Percentiles rank a stretch among this genome's conserved stretches.
phyloP scores from a whole-genome alignment of 192 early-diverging fungal genomes.

The Kappamyces sp. region DNA sequence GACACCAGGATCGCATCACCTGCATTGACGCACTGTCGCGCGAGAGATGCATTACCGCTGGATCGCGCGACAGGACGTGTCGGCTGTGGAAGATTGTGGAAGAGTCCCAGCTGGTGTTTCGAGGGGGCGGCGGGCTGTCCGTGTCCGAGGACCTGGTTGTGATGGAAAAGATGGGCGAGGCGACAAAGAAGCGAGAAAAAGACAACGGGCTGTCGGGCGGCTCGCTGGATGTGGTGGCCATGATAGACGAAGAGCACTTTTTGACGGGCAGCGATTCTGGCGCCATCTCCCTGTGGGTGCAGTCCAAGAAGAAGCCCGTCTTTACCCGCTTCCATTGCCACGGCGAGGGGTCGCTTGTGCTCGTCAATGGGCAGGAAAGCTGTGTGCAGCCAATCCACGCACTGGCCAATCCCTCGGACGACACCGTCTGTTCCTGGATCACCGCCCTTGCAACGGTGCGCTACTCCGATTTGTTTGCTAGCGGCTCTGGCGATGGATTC shows the following conservation, averaged over 20 bases:
- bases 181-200: conserved; percentile 30
- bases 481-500: conserved; percentile 80
- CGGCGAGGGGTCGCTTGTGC: conserved; percentile 33
- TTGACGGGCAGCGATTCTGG: conserved; percentile 85
- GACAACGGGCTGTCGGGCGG: conserved; percentile 39
- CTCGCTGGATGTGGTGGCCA: conserved; percentile 75
- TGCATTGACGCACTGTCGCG: conserved; percentile 74
- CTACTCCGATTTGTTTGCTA: conserved; percentile 86
- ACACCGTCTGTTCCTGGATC: conserved; percentile 68
- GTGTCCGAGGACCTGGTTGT: conserved; percentile 39
- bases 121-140: conserved; percentile 55
- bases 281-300: conserved; percentile 88
- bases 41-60: conserved; percentile 87
- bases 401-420: conserved; percentile 8
- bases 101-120: conserved; percentile 87
- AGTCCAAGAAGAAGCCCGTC: conserved; percentile 86
- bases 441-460: conserved; percentile 74
- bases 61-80: conserved; percentile 82
- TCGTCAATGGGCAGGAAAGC: conserved; percentile 10
- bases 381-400: neutral
- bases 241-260: conserved; percentile 92
- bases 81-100: conserved; percentile 95
- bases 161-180: conserved; percentile 34
- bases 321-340: conserved; percentile 73
- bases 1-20: conserved; percentile 89